A percentile compares a stretch with the other conserved stretches of the same genome.
Evolutionary conservation across 768 basidiomycete species (phyloP).

Genomic region (Mycena leptocephala): DNA sequence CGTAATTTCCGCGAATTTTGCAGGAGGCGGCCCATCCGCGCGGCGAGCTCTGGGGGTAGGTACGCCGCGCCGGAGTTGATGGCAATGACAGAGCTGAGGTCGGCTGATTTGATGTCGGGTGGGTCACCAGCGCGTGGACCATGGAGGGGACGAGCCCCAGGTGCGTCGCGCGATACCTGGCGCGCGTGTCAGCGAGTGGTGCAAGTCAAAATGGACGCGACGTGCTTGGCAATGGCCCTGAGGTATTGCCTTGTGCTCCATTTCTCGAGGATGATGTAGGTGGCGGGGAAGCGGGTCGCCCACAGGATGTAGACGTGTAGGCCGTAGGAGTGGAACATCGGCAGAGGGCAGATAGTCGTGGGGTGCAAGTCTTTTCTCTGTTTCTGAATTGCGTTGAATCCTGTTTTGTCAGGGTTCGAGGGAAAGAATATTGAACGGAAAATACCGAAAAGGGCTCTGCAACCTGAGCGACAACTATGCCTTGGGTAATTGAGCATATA

Average conservation of each 20-base stretch:
- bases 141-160: constrained; percentile 75
- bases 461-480: constrained; percentile 48
- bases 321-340: constrained; percentile 80
- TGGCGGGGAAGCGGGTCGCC: constrained; percentile 61
- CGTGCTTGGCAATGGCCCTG: constrained; percentile 73
- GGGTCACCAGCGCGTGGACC: constrained; percentile 75
- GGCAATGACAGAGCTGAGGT: constrained; percentile 66
- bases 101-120: constrained; percentile 65
- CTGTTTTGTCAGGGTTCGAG: constrained; percentile 29
- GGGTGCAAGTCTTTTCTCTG: constrained; percentile 56
- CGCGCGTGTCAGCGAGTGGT: not conserved
- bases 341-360: constrained; percentile 67
- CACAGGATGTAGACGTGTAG: constrained; percentile 69
- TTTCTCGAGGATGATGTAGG: constrained; percentile 68
- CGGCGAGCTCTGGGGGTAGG: constrained; percentile 71
- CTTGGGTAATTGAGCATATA: constrained; percentile 60
- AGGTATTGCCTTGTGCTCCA: constrained; percentile 74
- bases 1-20: constrained; percentile 50
- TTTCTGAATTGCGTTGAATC: not conserved
- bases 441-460: constrained; percentile 57
- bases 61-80: constrained; percentile 77
- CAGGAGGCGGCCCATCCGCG: constrained; percentile 57
- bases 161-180: constrained; percentile 70
- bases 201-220: not conserved
- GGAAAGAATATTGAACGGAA: constrained; percentile 7